Evolutionary conservation across 2,329 filamentous ascomycete species (phyloP), one percentile per base, ranked within the genome.

Genomic region (Pseudocercospora crystallina): DNA sequence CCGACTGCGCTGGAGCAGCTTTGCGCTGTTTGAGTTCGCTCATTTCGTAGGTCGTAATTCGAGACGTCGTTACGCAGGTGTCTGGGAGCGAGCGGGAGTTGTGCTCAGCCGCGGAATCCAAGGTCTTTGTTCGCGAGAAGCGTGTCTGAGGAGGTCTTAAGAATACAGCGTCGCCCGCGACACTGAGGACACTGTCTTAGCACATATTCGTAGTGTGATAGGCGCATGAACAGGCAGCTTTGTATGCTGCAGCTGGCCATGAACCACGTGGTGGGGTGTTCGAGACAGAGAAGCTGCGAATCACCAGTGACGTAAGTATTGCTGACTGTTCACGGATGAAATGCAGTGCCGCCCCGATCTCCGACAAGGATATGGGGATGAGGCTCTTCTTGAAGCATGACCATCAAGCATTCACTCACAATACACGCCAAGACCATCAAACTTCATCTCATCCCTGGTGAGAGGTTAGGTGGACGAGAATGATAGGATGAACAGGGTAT

Each of bases 401-500:
- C 20, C 7, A 7, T 26, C 20, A 26, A 26, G 20, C 20, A 26
- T 26, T 26, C 20, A 26, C 20, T 26, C 20, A 26, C 20, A 26
- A 26, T 26, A 26, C n/a, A n/a, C 20, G 20, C 20, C 20, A 26
- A 26, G 20, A 26, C 20, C 20, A 26, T 26, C 20, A 26, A 7
- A 26, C 20, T 26, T 26, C 20, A 26, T 26, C 20, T 26, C 20
- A 26, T 26, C 20, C 20, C 7, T 26, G 20, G 20, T 26, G 20
- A 26, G 20, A 26, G 20, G 20, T 4, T 26, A 26, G 4, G 20
- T 7, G 20, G 20, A 26, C 7, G 50, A 61, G 34, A 43, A 66
- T 63, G 64, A 63, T 50, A 63, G 53, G 54, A 68, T 68, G 65
- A 66, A 50, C 56, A 49, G 35, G 45, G 54, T 43, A 41, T 60